phyloP scores from a whole-genome alignment of 306 rosid species.

The Dryas octopetala region DNA sequence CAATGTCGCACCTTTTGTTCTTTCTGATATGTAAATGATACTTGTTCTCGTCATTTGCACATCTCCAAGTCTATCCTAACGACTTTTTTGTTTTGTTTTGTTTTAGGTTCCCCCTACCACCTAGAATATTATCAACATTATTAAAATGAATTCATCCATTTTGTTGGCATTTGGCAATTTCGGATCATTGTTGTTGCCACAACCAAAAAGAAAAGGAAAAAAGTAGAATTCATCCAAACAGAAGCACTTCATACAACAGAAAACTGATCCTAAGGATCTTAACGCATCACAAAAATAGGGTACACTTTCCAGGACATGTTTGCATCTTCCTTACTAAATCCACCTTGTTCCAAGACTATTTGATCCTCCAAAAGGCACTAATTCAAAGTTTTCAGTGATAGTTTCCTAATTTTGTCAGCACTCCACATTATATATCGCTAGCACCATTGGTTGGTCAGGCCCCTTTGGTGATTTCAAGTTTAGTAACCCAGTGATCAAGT shows the following conservation, averaged over 20 bases:
- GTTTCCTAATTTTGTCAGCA: background rate
- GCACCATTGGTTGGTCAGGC: background rate
- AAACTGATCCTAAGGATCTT: background rate
- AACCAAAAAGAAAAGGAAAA: background rate
- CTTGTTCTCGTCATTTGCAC: too few relatives aligned
- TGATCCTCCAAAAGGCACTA: background rate
- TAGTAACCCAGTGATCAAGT: conserved; percentile 57
- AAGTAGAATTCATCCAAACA: background rate
- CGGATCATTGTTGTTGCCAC: too few relatives aligned
- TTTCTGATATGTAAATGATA: too few relatives aligned
- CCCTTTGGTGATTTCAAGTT: conserved; percentile 44
- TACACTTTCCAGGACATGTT: background rate
- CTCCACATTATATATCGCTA: background rate
- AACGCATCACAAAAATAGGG: background rate
- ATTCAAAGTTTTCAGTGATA: background rate
- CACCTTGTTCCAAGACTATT: background rate
- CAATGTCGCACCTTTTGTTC: too few relatives aligned
- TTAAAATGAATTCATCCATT: too few relatives aligned
- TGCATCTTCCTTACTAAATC: background rate
- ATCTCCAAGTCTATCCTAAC: too few relatives aligned
- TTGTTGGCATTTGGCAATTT: too few relatives aligned
- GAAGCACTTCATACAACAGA: background rate
- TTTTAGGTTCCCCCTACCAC: too few relatives aligned
- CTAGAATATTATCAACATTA: too few relatives aligned
- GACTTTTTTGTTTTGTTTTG: too few relatives aligned